phyloP scores from a whole-genome alignment of 2,329 filamentous ascomycete genomes.

The Fusarium irregulare region DNA sequence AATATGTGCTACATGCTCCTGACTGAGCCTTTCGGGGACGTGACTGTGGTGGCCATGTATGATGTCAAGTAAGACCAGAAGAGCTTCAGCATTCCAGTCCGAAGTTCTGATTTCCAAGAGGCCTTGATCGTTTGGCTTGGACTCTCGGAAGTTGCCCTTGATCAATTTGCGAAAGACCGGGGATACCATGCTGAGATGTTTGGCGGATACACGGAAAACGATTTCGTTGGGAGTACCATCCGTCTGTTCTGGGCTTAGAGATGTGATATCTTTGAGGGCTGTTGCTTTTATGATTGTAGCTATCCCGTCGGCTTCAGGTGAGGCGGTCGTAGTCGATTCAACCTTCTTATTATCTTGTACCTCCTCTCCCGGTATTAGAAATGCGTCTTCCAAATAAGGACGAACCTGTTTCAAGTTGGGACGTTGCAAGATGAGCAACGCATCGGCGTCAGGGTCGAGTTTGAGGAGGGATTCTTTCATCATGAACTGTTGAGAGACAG shows the following conservation, averaged over 20 bases:
- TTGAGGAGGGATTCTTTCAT: neutral
- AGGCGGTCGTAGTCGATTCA: too few relatives aligned
- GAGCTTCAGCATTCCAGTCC: neutral
- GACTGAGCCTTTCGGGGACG: rapidly evolving
- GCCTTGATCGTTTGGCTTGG: neutral
- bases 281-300: neutral
- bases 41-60: neutral
- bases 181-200: neutral
- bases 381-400: rapidly evolving
- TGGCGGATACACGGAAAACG: neutral
- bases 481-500: rapidly evolving
- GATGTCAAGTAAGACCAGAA: neutral
- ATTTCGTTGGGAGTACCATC: neutral
- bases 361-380: neutral
- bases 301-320: too few relatives aligned
- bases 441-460: neutral
- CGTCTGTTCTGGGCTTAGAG: neutral
- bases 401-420: neutral
- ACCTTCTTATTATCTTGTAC: neutral
- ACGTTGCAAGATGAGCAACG: neutral
- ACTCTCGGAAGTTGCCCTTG: neutral
- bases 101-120: neutral
- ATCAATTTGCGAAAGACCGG: neutral
- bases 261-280: neutral
- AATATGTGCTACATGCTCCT: neutral